A percentile compares a stretch with the other conserved stretches of the same genome.
These are phyloP conservation scores for Amanita inopinata DNA, from an alignment of 768 basidiomycete species.

Conservation along the genomic window DNA sequence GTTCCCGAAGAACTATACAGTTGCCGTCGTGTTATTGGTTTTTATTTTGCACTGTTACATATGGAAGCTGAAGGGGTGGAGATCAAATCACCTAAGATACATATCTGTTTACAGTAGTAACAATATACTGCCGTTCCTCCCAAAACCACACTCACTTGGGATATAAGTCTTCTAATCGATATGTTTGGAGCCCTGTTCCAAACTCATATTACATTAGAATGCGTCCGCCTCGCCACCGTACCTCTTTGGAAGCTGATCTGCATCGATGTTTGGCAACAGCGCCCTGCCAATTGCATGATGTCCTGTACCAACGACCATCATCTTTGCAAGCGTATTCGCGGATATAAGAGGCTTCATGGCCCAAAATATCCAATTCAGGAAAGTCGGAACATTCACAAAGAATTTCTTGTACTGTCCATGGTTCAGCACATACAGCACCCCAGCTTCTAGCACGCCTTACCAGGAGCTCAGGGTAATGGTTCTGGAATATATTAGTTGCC, in stretches of 20 bases:
- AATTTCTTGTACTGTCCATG: conserved; percentile 55
- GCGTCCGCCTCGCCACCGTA: conserved; percentile 62
- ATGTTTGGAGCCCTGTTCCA: too few relatives aligned
- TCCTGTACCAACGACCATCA: conserved; percentile 67
- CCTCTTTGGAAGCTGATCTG: conserved; percentile 48
- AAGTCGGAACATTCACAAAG: conserved; percentile 72
- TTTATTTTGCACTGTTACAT: not conserved
- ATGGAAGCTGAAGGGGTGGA: not conserved
- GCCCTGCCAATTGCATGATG: conserved; percentile 47
- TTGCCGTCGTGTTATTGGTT: conserved; percentile 8
- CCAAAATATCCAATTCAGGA: conserved; percentile 82
- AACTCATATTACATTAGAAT: too few relatives aligned
- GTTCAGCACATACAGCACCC: not conserved
- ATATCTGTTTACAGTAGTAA: too few relatives aligned
- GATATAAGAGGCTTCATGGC: conserved; percentile 67
- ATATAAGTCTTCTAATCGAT: too few relatives aligned
- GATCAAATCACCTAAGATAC: too few relatives aligned
- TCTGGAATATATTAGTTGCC: conserved; percentile 64
- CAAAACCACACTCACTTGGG: too few relatives aligned
- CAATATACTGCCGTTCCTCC: too few relatives aligned
- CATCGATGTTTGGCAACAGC: conserved; percentile 46
- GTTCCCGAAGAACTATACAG: conserved; percentile 31
- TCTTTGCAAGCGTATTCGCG: conserved; percentile 68
- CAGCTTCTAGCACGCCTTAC: conserved; percentile 25
- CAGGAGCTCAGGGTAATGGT: conserved; percentile 73